Base-by-base conservation (phyloP, 192 early-diverging fungal genomes). In the Pilaira anomala region DNA sequence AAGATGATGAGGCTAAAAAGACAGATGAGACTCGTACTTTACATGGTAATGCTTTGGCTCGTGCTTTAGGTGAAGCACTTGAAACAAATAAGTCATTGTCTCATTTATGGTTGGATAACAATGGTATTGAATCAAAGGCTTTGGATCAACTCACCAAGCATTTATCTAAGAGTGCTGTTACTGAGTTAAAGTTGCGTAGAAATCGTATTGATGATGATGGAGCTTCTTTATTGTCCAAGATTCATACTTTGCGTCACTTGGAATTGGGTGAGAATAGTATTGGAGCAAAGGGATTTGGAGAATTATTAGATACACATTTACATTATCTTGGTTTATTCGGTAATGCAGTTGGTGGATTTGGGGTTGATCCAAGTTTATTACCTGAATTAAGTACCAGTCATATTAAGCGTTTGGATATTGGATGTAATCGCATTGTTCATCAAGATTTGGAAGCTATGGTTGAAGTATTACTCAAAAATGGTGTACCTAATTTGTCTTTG, bases 201-300 rank as follows among this genome's bases (percentile, higher is more conserved):
- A 82, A 82, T 63, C 44, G 53, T 48, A 45, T 74, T 68, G 75
- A 74, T 22, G 74, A 82, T 61, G 42, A 68, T 16, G 80, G 76
- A 14, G 79, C 74, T 0, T 61, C 58, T 3, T 48, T 66, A 9
- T 14, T 81, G 8, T 69, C 68, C 16, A 58, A 66, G 7, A 21
- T 25, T 3, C 3, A 7, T 19, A 2, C 1, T 7, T 58, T 58
- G 0, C 33, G 26, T 5, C 60, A 66, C 9, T 48, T 82, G 4
- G 80, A 82, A 40, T 48, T 82, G 14, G 77, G 77, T 21, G 74
- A 72, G 18, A 82, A 82, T 53, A 64, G 40, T 16, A 69, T 82
- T 24, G 65, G 67, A 9, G 66, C 66, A 4, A 33, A 51, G 13
- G 80, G 80, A 12, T 77, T 78, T 59, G 62, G 63, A 7, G 68